Evolutionary conservation across 2,329 filamentous ascomycete species (phyloP), one percentile per base, ranked within the genome.

Genomic region (Xylaria sp.): DNA sequence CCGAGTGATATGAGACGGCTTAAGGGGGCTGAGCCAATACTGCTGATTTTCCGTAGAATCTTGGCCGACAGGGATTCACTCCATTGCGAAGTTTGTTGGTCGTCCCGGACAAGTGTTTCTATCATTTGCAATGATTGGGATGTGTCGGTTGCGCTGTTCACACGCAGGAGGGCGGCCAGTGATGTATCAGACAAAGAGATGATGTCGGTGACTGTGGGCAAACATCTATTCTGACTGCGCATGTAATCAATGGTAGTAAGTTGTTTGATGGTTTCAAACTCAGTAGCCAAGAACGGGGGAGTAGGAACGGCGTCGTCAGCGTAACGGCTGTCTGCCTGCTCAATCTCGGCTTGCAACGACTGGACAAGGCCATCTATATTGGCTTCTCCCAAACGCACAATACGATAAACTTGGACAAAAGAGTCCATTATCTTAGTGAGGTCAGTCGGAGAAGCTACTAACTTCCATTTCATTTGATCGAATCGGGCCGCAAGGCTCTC

Each of bases 1-100:
- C 92, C 89, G 0, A 93, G 82, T 20, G 91, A 83, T 53, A 86
- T 83, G 57, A 93, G 80, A 49, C 89, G 87, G 54, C 85, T 85
- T 46, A 93, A 80, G 54, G 82, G 86, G 0, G 90, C 87, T 28
- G 84, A 81, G 13, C 81, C 80, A 20, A 89, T 78, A 1, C 78
- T 80, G 59, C 85, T 81, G 56, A 91, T 79, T 72, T 86, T 89
- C 15, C 82, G 80, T 72, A 92, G 81, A 3, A 93, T 75, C 0
- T 85, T 84, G 26, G 82, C 74, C 6, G 86, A 84, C 20, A 89
- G 73, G 4, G 78, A 80, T 38, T 83, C 83, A 13, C 80, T 81
- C 77, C 87, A 84, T 48, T 72, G 51, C 15, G 72, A 70, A 17
- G 59, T 42, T 20, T 70, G 33, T 31, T 61, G 65, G 3, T 71